Evolutionary conservation across 805 yeast species (phyloP).

Genomic region (Lachancea nothofagi): DNA sequence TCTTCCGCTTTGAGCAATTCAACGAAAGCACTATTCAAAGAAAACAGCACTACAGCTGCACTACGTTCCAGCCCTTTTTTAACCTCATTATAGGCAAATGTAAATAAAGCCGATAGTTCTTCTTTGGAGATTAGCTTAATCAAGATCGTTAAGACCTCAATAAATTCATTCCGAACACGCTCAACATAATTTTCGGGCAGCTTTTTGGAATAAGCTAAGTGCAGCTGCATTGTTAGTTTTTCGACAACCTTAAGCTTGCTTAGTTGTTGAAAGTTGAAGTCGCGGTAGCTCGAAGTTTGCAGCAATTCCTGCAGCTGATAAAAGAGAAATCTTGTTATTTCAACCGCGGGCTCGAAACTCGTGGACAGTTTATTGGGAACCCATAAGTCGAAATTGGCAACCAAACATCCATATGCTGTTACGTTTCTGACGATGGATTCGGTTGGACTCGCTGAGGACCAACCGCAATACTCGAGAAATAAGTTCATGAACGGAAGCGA

Average conservation of each 20-base stretch:
- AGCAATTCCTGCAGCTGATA: conserved; percentile 55
- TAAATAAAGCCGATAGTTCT: conserved; percentile 38
- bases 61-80: conserved; percentile 19
- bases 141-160: conserved; percentile 26
- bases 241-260: conserved; percentile 46
- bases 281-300: conserved; percentile 45
- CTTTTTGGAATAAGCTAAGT: conserved; percentile 33
- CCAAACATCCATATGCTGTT: conserved; percentile 49
- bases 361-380: conserved; percentile 5
- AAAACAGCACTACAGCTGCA: conserved; percentile 17
- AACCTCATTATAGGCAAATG: conserved; percentile 46
- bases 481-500: conserved; percentile 43
- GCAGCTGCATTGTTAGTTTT: conserved; percentile 26
- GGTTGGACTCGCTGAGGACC: conserved; percentile 43
- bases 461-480: conserved; percentile 52
- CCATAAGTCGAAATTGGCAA: conserved; percentile 63
- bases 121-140: conserved; percentile 16
- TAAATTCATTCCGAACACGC: conserved; percentile 31
- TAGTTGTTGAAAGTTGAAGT: conserved; percentile 49
- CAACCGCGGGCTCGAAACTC: conserved; percentile 21
- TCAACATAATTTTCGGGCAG: conserved; percentile 36
- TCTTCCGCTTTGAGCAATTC: conserved; percentile 31
- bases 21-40: conserved; percentile 29
- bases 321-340: conserved; percentile 47
- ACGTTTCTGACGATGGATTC: conserved; percentile 55